Evolutionary conservation across 106 monocot genomes (phyloP), one percentile per base, ranked within the genome.

Genomic region (Dendrobium nobile): DNA sequence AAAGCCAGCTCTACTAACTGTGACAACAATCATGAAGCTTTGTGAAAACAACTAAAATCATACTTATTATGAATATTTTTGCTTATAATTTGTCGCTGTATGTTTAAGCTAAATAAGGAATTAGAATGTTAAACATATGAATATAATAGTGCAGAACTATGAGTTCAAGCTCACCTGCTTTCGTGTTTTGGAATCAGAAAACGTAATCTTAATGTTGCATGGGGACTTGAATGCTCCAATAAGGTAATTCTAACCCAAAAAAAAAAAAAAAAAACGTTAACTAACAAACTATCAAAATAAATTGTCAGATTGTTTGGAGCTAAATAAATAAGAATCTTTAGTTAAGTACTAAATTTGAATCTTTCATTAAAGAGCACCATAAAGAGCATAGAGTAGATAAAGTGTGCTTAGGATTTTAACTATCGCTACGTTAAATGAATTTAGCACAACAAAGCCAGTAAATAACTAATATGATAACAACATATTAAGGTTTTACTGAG

Each of bases 181-280:
- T 80, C 89, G 28, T 47, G 85, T 82, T 76, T 84, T 92, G 33
- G 84, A 89, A 84, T 92, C 89, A 80, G 89, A 77, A 80, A 92
- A 87, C 54, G 68, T 85, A 56, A 92, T 78, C 42, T 79, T 67
- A 73, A 92, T 85, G 77, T 84, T 81, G 67, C 92, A 92, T 43
- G 89, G 92, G 67, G 84, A 74, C 79, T 90, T 90, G 83, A 90
- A 90, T 54, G 90, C 90, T 85, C 92, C 89, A 75, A 92, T 75
- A 56, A 92, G 74, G 85, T 87, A 92, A 82, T 92, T 92, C 87
- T 92, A 85, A 41, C 61, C 2, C 9, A 1, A 51, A 13, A 51
- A 75, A 20, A 72, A 24, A 72, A 24, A 54, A 83, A 70, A 41
- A 8, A 3, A 45, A 76, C 9, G 17, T 51, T 5, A 70, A 16